A percentile compares a stretch with the other conserved stretches of the same genome.
Conservation (phyloP, 352 stramenopile genomes). For the Pythium coloratum region DNA sequence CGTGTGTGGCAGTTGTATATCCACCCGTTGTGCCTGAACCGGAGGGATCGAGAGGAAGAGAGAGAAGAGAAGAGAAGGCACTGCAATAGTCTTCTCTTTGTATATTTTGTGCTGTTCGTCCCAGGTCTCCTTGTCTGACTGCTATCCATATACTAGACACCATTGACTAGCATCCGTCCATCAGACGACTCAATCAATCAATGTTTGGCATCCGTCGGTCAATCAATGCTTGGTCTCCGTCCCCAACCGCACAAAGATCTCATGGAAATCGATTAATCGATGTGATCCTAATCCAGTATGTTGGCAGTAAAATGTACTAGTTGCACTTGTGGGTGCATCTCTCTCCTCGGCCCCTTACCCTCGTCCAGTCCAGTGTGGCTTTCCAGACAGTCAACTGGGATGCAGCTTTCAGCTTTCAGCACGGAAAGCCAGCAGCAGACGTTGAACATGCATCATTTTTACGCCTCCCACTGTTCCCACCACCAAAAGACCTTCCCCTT, state of each 20-base stretch:
- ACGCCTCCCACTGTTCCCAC: not conserved
- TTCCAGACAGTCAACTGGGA: not conserved
- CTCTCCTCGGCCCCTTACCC: not conserved
- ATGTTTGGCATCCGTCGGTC: not conserved
- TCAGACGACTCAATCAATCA: not conserved
- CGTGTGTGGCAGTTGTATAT: not conserved
- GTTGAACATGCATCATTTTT: not conserved
- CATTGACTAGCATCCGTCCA: no score
- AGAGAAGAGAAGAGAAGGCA: not conserved
- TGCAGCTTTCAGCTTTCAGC: not conserved
- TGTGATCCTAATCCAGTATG: not conserved
- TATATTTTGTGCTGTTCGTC: not conserved
- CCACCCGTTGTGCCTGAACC: no score
- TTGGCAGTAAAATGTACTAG: not conserved
- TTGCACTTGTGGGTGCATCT: not conserved
- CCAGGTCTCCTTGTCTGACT: not conserved
- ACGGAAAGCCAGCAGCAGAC: not conserved
- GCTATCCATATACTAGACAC: not conserved
- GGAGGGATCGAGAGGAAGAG: not conserved
- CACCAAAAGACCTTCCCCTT: not conserved
- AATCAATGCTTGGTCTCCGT: not conserved
- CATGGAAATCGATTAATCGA: not conserved
- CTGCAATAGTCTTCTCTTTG: not conserved
- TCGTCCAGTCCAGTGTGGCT: not conserved
- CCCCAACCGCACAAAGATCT: not conserved